phyloP scores from a whole-genome alignment of 805 yeast species.

The Diddensiella santjacobensis region DNA sequence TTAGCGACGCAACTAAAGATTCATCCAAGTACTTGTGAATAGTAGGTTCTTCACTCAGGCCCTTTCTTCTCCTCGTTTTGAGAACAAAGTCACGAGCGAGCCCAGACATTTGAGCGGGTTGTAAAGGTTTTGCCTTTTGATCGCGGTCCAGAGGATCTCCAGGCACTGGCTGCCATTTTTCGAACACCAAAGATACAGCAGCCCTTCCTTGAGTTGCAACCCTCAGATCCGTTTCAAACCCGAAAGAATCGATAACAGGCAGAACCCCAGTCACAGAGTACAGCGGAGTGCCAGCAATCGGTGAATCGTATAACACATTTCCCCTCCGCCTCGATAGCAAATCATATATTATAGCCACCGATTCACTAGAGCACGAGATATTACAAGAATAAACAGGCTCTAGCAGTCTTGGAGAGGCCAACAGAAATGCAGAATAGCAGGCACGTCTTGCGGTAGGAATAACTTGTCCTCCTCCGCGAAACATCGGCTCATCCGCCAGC shows the following conservation, averaged over 20 bases:
- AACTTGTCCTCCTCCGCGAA: constrained; percentile 61
- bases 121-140: constrained; percentile 60
- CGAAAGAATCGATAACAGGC: constrained; percentile 89
- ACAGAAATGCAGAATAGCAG: constrained; percentile 71
- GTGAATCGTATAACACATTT: constrained; percentile 41
- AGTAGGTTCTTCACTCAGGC: constrained; percentile 68
- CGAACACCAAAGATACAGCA: constrained; percentile 59
- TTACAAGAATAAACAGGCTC: constrained; percentile 75
- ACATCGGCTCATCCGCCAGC: constrained; percentile 46
- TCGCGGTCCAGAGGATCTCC: constrained; percentile 85
- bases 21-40: constrained; percentile 64
- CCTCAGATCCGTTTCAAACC: constrained; percentile 82
- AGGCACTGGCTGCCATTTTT: constrained; percentile 74
- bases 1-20: constrained; percentile 51
- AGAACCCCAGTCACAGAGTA: constrained; percentile 57
- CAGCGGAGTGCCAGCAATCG: constrained; percentile 73
- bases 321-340: constrained; percentile 70
- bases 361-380: constrained; percentile 49
- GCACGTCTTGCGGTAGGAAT: constrained; percentile 83
- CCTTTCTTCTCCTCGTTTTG: constrained; percentile 87
- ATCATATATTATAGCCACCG: constrained; percentile 47
- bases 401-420: constrained; percentile 72
- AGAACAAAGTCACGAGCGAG: constrained; percentile 84
- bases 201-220: constrained; percentile 77
- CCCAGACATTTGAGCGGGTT: constrained; percentile 66